Conservation (phyloP, 2,329 filamentous ascomycete genomes). For the Knoxdaviesia proteae region DNA sequence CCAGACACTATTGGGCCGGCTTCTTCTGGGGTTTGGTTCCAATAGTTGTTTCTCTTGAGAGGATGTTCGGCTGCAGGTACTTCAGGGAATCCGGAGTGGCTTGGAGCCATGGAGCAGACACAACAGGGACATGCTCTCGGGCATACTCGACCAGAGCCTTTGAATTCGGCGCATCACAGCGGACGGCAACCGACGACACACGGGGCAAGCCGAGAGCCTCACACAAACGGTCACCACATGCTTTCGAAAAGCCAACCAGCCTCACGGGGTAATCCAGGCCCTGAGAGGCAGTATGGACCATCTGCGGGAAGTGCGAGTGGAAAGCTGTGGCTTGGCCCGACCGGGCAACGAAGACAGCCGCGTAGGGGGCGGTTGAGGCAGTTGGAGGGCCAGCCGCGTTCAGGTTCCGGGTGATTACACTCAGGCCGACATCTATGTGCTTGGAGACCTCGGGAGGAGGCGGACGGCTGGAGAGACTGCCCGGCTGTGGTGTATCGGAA, state of each 20-base stretch:
- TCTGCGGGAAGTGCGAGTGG: constrained; percentile 36
- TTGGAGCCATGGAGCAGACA: constrained; percentile 32
- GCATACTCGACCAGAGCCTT: constrained; percentile 36
- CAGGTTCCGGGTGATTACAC: constrained; percentile 38
- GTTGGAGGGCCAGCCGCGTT: constrained; percentile 12
- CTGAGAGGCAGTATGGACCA: constrained; percentile 28
- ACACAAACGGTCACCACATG: constrained; percentile 35
- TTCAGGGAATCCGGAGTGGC: constrained; percentile 5
- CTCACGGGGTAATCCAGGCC: constrained; percentile 21
- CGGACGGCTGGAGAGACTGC: constrained; percentile 2
- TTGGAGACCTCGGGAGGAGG: constrained; percentile 28
- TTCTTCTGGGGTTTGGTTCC: constrained; percentile 11
- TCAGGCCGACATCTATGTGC: constrained; percentile 43
- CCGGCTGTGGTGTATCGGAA: too few relatives aligned
- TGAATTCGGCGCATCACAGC: constrained; percentile 32
- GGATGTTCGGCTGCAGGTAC: constrained; percentile 15
- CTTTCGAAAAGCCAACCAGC: constrained; percentile 41
- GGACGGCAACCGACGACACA: constrained; percentile 42
- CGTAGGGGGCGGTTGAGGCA: constrained; percentile 14
- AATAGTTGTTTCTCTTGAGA: constrained; percentile 14
- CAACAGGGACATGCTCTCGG: constrained; percentile 24
- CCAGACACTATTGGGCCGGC: not conserved
- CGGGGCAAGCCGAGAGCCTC: constrained; percentile 37
- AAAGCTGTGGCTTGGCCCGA: constrained; percentile 36
- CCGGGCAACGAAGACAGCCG: constrained; percentile 35